Evolutionary conservation across 805 yeast genomes (phyloP), one percentile per base, ranked within the genome.

Genomic region (Saturnispora sekii): DNA sequence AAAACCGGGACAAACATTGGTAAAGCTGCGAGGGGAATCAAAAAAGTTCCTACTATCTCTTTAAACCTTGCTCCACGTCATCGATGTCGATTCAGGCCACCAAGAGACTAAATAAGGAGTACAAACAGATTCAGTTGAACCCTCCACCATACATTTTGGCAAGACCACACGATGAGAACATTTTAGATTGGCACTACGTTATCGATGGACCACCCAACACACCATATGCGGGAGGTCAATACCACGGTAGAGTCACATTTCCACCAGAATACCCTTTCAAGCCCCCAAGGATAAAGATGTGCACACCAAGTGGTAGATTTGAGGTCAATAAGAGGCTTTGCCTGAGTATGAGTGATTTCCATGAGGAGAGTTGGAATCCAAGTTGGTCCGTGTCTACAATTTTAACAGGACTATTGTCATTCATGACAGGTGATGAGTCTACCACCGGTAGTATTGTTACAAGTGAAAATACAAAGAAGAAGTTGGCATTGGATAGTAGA

Each of bases 291-390:
- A 89, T 89, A 43, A 72, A 84, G 46, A 87, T 89, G 84, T 67
- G 79, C 38, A 89, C 97, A 0, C 96, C 97, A 5, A 84, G 81
- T 54, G 97, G 96, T 4, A 70, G 96, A 41, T 89, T 89, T 60
- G 76, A 79, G 47, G 74, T 87, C 46, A 85, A 85, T 60, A 79
- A 87, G 3, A 68, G 96, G 40, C 70, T 89, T 26, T 89, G 97
- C 64, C 68, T 89, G 40, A 79, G 89, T n/a, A 88, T 89, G 82
- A 81, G 94, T 56, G 97, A 89, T 64, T 89, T 78, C 62, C 97
- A 89, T 55, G 96, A 96, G 3, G 93, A 88, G 61, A 68, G 83
- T 1, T 89, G 97, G 97, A 88, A 89, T 61, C 97, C 97, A 1
- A 87, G 95, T 6, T 89, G 97, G 97, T 79, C 88, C 38, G 96